Evolutionary conservation across 345 rosid species (phyloP).

Genomic region (Rhizophora apiculata): DNA sequence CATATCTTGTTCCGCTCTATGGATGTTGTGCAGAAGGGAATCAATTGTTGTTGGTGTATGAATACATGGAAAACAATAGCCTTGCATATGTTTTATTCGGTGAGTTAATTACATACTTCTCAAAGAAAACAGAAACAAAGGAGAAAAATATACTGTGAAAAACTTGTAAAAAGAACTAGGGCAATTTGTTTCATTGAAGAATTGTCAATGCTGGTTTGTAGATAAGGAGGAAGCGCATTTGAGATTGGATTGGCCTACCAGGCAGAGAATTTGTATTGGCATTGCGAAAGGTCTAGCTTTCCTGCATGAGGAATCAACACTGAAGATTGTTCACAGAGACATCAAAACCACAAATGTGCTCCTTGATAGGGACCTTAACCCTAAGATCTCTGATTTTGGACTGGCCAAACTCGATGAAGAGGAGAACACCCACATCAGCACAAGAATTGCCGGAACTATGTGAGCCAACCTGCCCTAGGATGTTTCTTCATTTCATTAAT

Average conservation of each 20-base stretch:
- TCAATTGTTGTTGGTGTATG: slow-evolving; percentile 29
- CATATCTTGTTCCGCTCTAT: slow-evolving; percentile 31
- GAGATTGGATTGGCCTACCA: slow-evolving; percentile 16
- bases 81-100: slow-evolving; percentile 33
- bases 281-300: slow-evolving; percentile 23
- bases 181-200: background rate
- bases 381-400: slow-evolving; percentile 21
- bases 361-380: slow-evolving; percentile 14
- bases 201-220: background rate
- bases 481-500: background rate
- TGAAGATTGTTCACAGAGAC: slow-evolving; percentile 22
- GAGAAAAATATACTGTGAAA: background rate
- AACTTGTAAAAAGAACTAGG: background rate
- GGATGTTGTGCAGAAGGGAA: slow-evolving; percentile 33
- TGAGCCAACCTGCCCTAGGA: background rate
- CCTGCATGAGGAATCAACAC: slow-evolving; percentile 17
- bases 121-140: background rate
- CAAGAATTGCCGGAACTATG: slow-evolving; percentile 23
- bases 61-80: slow-evolving; percentile 36
- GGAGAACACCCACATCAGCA: slow-evolving; percentile 22
- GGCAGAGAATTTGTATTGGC: slow-evolving; percentile 14
- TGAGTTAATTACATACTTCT: slow-evolving; percentile 1
- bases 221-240: background rate
- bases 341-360: slow-evolving; percentile 20
- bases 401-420: slow-evolving; percentile 22